Conservation (phyloP, 257 asterid genomes). For the Jaltomata sinuosa region DNA sequence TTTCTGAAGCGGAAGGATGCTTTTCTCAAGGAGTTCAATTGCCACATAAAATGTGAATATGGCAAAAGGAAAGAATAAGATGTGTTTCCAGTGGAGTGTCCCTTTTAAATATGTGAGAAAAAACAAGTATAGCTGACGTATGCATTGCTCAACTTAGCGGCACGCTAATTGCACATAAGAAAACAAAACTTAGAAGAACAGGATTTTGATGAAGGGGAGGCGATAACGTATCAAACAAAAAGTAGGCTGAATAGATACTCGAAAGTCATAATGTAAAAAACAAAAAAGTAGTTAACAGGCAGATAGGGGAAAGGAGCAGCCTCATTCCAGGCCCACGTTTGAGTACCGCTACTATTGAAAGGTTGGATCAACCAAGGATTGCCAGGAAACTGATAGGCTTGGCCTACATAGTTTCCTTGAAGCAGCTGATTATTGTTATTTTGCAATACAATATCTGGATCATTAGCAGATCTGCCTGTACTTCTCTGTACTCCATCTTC, state of each 20-base stretch:
- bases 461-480: too few relatives aligned
- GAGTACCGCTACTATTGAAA: constrained; percentile 26
- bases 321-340: constrained; percentile 42
- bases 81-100: not conserved
- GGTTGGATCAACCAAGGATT: constrained; percentile 61
- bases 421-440: too few relatives aligned
- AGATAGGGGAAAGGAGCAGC: constrained; percentile 31
- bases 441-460: too few relatives aligned
- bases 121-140: not conserved
- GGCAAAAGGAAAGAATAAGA: not conserved
- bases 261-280: too few relatives aligned
- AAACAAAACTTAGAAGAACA: not conserved
- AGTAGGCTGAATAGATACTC: too few relatives aligned
- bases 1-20: too few relatives aligned
- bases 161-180: not conserved
- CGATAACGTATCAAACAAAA: not conserved
- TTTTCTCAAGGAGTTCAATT: too few relatives aligned
- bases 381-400: constrained; percentile 39
- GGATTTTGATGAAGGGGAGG: not conserved
- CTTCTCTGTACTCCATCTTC: too few relatives aligned
- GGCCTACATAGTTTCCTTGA: too few relatives aligned
- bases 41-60: too few relatives aligned
- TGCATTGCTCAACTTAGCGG: not conserved
- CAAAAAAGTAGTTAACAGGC: constrained; percentile 56
- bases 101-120: not conserved